Base-by-base conservation (phyloP, 345 rosid genomes). In the Salix caprea region DNA sequence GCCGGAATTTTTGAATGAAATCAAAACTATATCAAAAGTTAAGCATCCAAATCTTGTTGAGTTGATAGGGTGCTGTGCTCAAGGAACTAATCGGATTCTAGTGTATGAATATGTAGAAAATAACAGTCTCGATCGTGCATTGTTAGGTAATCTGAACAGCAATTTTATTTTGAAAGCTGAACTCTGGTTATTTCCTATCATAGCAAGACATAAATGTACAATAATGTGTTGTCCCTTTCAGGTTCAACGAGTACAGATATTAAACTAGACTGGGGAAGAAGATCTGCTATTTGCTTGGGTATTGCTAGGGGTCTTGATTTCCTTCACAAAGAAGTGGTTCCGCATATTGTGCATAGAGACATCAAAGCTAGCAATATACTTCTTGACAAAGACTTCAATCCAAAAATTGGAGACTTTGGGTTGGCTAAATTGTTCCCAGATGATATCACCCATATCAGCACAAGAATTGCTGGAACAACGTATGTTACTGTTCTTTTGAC, bases 381-480 rank as follows among this genome's bases (percentile, higher is more conserved):
- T 74, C 94, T 95, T 40, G 97, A 95, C 85, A 71, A 62, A 74
- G 85, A 93, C 67, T 90, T 90, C 69, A 82, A 85, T 78, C 98
- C 99, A 30, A 95, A 95, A 81, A 95, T 95, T 64, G 99, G 99
- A 71, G 98, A 95, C 82, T 95, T 95, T 30, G 99, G 99, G 40
- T 76, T 95, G 90, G 99, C 99, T 42, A 95, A 95, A 85, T 97
- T 95, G 72, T 95, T 95, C 76, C 98, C 99, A 15, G 97, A 96
- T 67, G 75, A 91, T 74, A 93, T 93, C 80, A 91, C 99, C 85
- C 99, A 93, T 78, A 92, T 96, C 65, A 93, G 92, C 85, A 95
- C 99, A 37, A 86, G 94, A 78, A 89, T 95, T 48, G 98, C 99
- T 18, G 98, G 99, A 82, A 95, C 99, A 73, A 91, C 93, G 99